Base-by-base conservation (phyloP, 1,139 yeast genomes). In the Wickerhamomyces sp. region DNA sequence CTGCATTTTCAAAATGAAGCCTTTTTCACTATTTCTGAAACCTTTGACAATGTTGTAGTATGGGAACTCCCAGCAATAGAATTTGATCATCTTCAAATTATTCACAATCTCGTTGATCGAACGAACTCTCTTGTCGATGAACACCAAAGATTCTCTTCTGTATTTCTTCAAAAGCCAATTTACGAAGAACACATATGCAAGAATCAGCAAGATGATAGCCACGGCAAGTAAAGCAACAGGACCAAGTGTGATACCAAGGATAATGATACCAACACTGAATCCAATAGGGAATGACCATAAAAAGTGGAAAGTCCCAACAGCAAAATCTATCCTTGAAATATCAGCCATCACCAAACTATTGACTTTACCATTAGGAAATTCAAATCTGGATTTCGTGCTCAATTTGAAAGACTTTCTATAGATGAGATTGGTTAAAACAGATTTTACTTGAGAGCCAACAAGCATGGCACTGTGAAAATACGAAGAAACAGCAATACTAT, bases 321-420 rank as follows among this genome's bases (percentile, higher is more conserved):
- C 85, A 49, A 81, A 70, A 49, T 83, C 91, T 30, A 85, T 69
- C 47, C 89, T 72, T 28, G 85, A 73, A 36, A 84, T 65, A 50
- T 84, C 94, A n/a, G 87, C 73, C 36, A 87, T 81, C 54, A 84
- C 69, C 54, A 82, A 54, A 26, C 78, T 73, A 16, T 88, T 81
- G 38, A 84, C 65, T 40, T 70, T 72, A 24, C 74, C 68, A 11
- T 58, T 51, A 1, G 76, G 64, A 42, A 51, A 71, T 20, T 61
- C 57, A 38, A 66, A 66, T 33, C 55, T 61, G 13, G 68, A 59
- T 34, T 55, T 56, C 4, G 66, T 56, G 38, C 64, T 62, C 17
- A 71, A 49, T 20, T 47, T 53, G 43, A 68, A 68, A 1, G 73
- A 57, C 41, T 70, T 70, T 28, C 58, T 57, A 33, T 69, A 55